Evolutionary conservation across 1,284 basidiomycete genomes (phyloP).

Genomic region (Moniliella sp.): DNA sequence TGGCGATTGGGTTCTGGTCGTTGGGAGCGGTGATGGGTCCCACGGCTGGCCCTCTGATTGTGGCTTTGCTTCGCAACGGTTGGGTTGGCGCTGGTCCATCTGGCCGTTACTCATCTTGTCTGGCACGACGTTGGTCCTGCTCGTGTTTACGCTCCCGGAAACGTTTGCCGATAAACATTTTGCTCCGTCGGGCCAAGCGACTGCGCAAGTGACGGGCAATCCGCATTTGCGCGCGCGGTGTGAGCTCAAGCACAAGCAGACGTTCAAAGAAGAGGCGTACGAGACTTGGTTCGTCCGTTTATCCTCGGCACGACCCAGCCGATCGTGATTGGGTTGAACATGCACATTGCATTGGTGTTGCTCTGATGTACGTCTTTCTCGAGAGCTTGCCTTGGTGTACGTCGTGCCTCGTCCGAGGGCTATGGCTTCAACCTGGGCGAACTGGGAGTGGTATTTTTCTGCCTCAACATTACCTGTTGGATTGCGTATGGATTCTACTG

Average conservation of each 20-base stretch:
- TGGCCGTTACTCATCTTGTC: neutral
- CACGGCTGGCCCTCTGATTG: neutral
- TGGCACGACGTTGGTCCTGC: neutral
- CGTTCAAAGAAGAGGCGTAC: neutral
- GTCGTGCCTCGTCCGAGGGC: no score
- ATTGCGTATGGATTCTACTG: neutral
- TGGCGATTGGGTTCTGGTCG: no score
- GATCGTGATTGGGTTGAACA: no score
- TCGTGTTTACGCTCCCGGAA: neutral
- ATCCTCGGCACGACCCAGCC: neutral
- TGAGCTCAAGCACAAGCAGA: neutral
- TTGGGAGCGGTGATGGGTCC: neutral
- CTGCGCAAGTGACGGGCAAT: neutral
- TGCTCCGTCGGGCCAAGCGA: neutral
- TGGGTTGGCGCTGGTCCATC: neutral
- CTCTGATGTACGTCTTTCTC: neutral
- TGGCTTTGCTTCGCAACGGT: neutral
- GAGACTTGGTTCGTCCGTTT: neutral
- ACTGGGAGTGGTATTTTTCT: neutral
- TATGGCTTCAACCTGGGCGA: neutral
- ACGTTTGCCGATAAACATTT: neutral
- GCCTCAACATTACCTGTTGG: neutral
- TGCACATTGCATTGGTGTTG: no score
- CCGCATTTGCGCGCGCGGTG: neutral
- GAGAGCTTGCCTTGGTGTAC: neutral